Evolutionary conservation across 768 basidiomycete genomes (phyloP), one percentile per base, ranked within the genome.

Genomic region (Lepiota brunneoincarnata): DNA sequence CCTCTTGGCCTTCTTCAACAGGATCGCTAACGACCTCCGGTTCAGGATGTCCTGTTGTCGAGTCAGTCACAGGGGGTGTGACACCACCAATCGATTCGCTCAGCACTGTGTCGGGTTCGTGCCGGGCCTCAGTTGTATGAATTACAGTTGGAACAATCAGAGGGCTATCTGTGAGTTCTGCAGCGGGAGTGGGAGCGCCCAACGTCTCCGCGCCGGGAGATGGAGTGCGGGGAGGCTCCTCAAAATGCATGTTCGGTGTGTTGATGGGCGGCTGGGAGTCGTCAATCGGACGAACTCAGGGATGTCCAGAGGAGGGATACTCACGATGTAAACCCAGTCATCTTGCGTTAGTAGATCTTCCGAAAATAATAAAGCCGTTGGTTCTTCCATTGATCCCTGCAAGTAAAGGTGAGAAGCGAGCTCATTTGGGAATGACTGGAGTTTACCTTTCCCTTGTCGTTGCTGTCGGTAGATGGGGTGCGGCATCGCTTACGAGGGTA

Each of bases 401-500:
- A 6, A 7, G 17, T 18, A 7, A 10, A 23, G 6, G 18, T 36
- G 20, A 20, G 20, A 11, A 11, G 21, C n/a, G 15, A 15, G 20
- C 18, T 12, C 2, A 17, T n/a, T 21, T 15, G 7, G 12, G 23
- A 7, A 41, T 11, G 31, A 39, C 9, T 3, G 6, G 31, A 40
- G 15, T 15, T 14, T 38, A 48, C 46, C 45, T 54, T 47, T 21
- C 12, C 10, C 18, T 51, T 38, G 9, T 60, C 59, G 4, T 63
- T 59, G 31, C 31, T 31, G 5, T 65, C 65, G 2, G 67, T 56
- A 11, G 71, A 63, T 11, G 72, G 70, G 34, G 69, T 71, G 60
- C 65, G 65, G 50, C 67, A 64, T 34, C 72, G 64, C 50, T 75
- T 75, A 49, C 67, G 65, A 9, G 78, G 77, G 58, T 80, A 79